Evolutionary conservation across 371 early-diverging fungal species (phyloP).

Genomic region (Mucor mucedo): DNA sequence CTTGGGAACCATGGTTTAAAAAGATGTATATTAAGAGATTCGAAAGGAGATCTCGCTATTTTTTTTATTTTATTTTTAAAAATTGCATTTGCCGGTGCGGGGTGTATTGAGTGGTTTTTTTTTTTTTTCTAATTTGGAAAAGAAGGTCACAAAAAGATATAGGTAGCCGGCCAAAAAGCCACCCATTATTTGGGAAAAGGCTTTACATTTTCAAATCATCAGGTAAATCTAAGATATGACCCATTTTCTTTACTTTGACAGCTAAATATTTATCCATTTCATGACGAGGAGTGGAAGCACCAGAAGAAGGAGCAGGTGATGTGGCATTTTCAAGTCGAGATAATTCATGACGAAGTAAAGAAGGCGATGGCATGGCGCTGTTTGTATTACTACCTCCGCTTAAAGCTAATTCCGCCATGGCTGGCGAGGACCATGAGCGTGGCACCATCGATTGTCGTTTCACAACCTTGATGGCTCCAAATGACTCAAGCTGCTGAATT

Average conservation of each 20-base stretch:
- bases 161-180: neutral
- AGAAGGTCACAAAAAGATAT: conserved; percentile 8
- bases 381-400: conserved; percentile 25
- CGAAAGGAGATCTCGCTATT: conserved; percentile 2
- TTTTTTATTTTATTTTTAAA: conserved; percentile 8
- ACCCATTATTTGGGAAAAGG: neutral
- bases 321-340: conserved; percentile 10
- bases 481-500: conserved; percentile 75
- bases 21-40: neutral
- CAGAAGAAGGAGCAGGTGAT: conserved; percentile 24
- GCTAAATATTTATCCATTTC: conserved; percentile 84
- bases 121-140: conserved; percentile 6
- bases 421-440: conserved; percentile 66
- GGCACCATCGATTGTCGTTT: conserved; percentile 93
- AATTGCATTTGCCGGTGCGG: neutral
- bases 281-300: conserved; percentile 35
- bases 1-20: conserved; percentile 28
- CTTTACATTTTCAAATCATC: conserved; percentile 22
- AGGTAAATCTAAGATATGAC: conserved; percentile 85
- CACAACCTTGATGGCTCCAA: conserved; percentile 72
- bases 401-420: neutral
- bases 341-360: conserved; percentile 10
- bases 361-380: conserved; percentile 27
- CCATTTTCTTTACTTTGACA: conserved; percentile 87
- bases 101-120: neutral